Base-by-base conservation (phyloP, 2,329 filamentous ascomycete genomes). In the Xylaria sp. region DNA sequence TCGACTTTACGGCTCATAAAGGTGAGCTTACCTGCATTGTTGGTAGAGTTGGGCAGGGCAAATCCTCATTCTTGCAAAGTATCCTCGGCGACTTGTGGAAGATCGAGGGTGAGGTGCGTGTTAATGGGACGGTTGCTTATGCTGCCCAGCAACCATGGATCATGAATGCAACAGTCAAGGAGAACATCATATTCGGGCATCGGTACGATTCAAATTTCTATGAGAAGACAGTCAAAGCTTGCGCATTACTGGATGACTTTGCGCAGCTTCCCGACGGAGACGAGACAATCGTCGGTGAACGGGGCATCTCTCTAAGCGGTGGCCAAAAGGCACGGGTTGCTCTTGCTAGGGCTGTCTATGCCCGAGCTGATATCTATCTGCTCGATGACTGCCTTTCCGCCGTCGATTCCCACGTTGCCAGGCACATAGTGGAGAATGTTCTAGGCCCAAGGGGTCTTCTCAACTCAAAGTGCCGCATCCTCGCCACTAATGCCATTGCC, bases 171-270 rank as follows among this genome's bases (percentile, higher is more conserved):
- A 97, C 93, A 37, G 94, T 99, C 66, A 93, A 94, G 76, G 96
- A 99, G 78, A 99, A 99, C 78, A 97, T 99, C 74, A 86, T 98
- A 4, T 99, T 99, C 77, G 96, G 96, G 1, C 94, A 99, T 81
- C 91, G 93, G 56, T 98, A 92, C 85, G 95, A 99, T 80, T 91
- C 94, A 5, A 88, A 91, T 37, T 99, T 99, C 81, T 99, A 99
- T 82, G 93, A 98, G 65, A 91, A 92, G 77, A 98, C 95, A 0
- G 86, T 99, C 60, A 91, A 93, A 78, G 95, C 96, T 50, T 99
- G 97, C 79, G 96, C 96, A 55, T 85, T 99, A 41, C 78, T 91
- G 6, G 94, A 98, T 74, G 96, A 99, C 79, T 98, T 99, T 81
- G 88, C 90, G 56, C 94, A 93, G 74, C 87, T 99, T 58, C 96